Percentiles rank a stretch among this genome's conserved stretches.
These are phyloP conservation scores for Epichloe aotearoae DNA, from an alignment of 2,329 filamentous ascomycete genomes.

Conservation along the genomic window DNA sequence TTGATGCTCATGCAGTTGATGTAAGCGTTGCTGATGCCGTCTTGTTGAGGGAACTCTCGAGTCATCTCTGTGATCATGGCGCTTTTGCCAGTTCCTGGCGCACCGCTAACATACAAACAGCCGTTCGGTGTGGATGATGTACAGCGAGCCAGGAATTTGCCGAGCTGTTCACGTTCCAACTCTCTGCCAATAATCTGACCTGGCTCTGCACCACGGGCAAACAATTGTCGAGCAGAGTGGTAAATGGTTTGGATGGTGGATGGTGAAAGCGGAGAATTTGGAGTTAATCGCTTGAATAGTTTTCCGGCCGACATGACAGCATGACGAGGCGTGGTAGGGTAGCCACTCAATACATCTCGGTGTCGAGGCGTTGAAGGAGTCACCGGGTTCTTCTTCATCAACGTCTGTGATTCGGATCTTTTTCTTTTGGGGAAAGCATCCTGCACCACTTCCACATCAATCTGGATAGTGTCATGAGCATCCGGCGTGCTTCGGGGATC, in stretches of 20 bases:
- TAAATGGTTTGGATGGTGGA: constrained; percentile 63
- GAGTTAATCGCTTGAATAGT: constrained; percentile 64
- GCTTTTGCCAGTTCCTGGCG: constrained; percentile 93
- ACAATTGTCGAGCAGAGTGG: constrained; percentile 74
- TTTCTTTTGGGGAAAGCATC: constrained; percentile 15
- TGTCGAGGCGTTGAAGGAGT: constrained; percentile 66
- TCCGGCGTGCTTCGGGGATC: constrained; percentile 24
- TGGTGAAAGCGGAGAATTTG: constrained; percentile 60
- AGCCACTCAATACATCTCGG: constrained; percentile 60
- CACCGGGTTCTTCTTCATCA: constrained; percentile 34
- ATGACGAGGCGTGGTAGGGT: constrained; percentile 70
- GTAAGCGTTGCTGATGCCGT: constrained; percentile 55
- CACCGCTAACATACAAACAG: constrained; percentile 89
- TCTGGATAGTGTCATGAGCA: constrained; percentile 23
- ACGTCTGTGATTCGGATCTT: constrained; percentile 17
- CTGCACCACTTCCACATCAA: constrained; percentile 30
- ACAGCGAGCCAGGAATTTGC: constrained; percentile 53
- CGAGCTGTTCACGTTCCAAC: constrained; percentile 49
- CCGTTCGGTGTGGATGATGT: constrained; percentile 50
- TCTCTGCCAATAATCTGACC: constrained; percentile 69
- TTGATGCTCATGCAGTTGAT: constrained; percentile 98
- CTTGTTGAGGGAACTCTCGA: constrained; percentile 37
- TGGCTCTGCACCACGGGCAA: constrained; percentile 65
- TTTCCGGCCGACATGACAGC: constrained; percentile 66
- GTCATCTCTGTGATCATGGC: constrained; percentile 79